These are phyloP conservation scores for Paecilomyces sp. DNA, from an alignment of 2,329 filamentous ascomycete species.

Conservation along the genomic window DNA sequence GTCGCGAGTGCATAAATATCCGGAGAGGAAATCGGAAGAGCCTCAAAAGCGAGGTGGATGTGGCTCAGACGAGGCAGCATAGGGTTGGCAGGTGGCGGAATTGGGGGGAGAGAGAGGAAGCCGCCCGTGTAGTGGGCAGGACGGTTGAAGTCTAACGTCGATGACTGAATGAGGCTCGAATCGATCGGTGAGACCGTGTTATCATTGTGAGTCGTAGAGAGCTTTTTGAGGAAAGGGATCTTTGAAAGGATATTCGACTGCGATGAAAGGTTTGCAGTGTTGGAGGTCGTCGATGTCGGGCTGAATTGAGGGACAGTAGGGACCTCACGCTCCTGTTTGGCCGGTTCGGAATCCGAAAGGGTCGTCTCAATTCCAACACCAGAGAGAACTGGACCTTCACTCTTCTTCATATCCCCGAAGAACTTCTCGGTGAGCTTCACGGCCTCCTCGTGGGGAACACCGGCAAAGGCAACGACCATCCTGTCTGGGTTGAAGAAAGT, in stretches of 20 bases:
- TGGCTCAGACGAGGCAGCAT: conserved; percentile 76
- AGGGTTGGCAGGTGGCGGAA: conserved; percentile 70
- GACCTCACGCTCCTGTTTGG: conserved; percentile 22
- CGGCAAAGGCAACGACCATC: conserved; percentile 92
- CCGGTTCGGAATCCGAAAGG: conserved; percentile 22
- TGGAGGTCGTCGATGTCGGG: conserved; percentile 30
- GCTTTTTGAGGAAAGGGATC: conserved; percentile 82
- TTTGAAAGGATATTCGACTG: conserved; percentile 66
- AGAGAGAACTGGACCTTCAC: conserved; percentile 44
- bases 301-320: conserved; percentile 33
- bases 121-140: conserved; percentile 87
- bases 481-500: conserved; percentile 83
- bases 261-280: conserved; percentile 35
- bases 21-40: conserved; percentile 77
- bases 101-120: conserved; percentile 75
- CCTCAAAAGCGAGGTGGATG: conserved; percentile 94
- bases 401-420: conserved; percentile 80
- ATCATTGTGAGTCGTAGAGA: conserved; percentile 62
- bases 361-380: conserved; percentile 53
- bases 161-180: conserved; percentile 36
- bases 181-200: conserved; percentile 52
- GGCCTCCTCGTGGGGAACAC: conserved; percentile 74
- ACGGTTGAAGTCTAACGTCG: conserved; percentile 50
- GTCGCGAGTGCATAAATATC: conserved; percentile 97
- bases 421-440: conserved; percentile 72